Evolutionary conservation across 2,329 filamentous ascomycete species (phyloP).

Genomic region (Paraphoma sp.): DNA sequence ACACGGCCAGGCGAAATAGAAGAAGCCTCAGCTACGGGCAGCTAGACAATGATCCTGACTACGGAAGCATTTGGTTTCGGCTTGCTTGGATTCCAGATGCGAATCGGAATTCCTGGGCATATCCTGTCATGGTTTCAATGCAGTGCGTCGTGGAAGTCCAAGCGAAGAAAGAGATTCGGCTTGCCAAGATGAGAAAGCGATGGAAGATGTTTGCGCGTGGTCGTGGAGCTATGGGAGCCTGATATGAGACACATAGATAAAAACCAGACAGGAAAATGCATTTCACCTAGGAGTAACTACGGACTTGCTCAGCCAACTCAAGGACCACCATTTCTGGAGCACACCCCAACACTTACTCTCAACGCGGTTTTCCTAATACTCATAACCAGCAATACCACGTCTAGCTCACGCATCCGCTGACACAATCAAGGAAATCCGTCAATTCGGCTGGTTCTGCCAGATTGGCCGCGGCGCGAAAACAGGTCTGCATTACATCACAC

Average conservation of each 20-base stretch:
- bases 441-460: conserved; percentile 19
- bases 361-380: not conserved
- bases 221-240: no score
- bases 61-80: not conserved
- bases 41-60: not conserved
- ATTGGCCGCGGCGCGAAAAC: not conserved
- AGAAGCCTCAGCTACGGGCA: not conserved
- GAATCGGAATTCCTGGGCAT: not conserved
- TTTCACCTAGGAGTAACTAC: no score
- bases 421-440: conserved; percentile 6
- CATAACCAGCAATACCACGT: not conserved
- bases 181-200: no score
- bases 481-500: conserved; percentile 11
- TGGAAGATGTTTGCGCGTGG: no score
- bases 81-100: not conserved
- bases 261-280: no score
- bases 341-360: no score
- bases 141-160: no score
- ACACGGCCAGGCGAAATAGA: not conserved
- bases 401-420: not conserved
- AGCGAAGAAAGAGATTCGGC: no score
- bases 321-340: no score
- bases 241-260: no score
- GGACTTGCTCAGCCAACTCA: no score
- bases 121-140: not conserved